phyloP scores from a whole-genome alignment of 306 rosid species.

The Rubus parviflorus region DNA sequence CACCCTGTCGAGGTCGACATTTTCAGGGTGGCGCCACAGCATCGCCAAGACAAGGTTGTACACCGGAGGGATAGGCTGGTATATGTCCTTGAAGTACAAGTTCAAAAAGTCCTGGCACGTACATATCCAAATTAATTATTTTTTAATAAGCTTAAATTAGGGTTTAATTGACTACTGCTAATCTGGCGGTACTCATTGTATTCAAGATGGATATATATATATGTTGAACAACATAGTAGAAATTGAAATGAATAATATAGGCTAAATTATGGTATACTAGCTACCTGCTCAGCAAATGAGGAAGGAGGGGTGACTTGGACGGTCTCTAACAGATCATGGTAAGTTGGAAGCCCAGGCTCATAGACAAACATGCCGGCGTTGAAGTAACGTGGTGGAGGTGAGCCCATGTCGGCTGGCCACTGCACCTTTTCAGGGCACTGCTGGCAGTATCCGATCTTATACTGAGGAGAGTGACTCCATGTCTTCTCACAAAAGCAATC shows the following conservation, averaged over 20 bases:
- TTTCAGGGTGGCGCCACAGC: conserved; percentile 61
- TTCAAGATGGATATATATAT: no score
- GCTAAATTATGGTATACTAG: background rate
- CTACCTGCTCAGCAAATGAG: conserved; percentile 53
- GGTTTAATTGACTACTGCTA: background rate
- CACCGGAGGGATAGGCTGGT: conserved; percentile 40
- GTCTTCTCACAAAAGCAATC: conserved; percentile 56
- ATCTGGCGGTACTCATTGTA: background rate
- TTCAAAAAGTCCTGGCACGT: conserved; percentile 43
- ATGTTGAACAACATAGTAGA: no score
- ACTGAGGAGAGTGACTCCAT: conserved; percentile 44
- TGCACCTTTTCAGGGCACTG: conserved; percentile 47
- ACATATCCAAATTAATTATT: background rate
- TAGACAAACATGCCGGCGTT: conserved; percentile 51
- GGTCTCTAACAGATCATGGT: conserved; percentile 32
- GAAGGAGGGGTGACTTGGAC: conserved; percentile 35
- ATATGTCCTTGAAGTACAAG: conserved; percentile 43
- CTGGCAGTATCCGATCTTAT: conserved; percentile 53
- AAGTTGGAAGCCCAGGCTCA: conserved; percentile 37
- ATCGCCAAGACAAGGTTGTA: conserved; percentile 51
- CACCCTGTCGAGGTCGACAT: conserved; percentile 36
- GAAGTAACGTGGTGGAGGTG: conserved; percentile 48
- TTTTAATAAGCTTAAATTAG: background rate
- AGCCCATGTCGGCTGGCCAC: conserved; percentile 42
- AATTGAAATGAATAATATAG: background rate